A percentile compares a stretch with the other conserved stretches of the same genome.
These are phyloP conservation scores for Vigna unguiculata DNA, from an alignment of 306 rosid genomes.

Conservation along the genomic window DNA sequence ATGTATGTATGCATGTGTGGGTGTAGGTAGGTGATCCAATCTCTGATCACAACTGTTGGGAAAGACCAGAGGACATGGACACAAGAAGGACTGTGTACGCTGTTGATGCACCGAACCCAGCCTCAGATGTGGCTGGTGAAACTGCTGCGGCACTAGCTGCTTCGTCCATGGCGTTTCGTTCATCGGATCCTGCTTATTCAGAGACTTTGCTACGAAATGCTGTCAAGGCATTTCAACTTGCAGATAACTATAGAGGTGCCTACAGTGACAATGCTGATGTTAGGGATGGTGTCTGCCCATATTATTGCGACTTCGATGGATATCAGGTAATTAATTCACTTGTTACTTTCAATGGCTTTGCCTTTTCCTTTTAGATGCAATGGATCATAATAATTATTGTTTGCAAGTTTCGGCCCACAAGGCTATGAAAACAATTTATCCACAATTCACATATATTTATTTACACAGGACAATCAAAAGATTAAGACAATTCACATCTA, in stretches of 20 bases:
- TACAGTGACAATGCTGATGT: conserved; percentile 76
- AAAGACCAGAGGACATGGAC: conserved; percentile 96
- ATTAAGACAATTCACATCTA: background rate
- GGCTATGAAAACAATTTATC: conserved; percentile 12
- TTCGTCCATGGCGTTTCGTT: conserved; percentile 69
- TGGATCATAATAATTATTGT: background rate
- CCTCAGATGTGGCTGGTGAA: conserved; percentile 86
- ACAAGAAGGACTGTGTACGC: conserved; percentile 74
- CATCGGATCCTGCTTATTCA: conserved; percentile 68
- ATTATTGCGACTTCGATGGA: conserved; percentile 80
- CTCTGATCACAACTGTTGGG: conserved; percentile 80
- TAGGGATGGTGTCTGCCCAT: conserved; percentile 81
- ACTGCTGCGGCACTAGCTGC: conserved; percentile 85
- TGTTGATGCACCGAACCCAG: conserved; percentile 84
- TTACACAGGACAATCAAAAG: too few species aligned
- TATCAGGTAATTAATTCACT: conserved; percentile 63
- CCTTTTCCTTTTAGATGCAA: conserved; percentile 21
- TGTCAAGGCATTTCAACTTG: conserved; percentile 65
- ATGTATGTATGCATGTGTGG: background rate
- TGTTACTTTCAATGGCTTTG: conserved; percentile 1
- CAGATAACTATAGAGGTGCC: conserved; percentile 78
- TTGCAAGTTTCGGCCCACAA: conserved; percentile 4
- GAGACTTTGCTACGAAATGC: conserved; percentile 72
- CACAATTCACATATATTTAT: background rate
- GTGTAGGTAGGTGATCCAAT: conserved; percentile 80